These are phyloP conservation scores for Pleurotus sapidus DNA, from an alignment of 768 basidiomycete species.

Conservation along the genomic window DNA sequence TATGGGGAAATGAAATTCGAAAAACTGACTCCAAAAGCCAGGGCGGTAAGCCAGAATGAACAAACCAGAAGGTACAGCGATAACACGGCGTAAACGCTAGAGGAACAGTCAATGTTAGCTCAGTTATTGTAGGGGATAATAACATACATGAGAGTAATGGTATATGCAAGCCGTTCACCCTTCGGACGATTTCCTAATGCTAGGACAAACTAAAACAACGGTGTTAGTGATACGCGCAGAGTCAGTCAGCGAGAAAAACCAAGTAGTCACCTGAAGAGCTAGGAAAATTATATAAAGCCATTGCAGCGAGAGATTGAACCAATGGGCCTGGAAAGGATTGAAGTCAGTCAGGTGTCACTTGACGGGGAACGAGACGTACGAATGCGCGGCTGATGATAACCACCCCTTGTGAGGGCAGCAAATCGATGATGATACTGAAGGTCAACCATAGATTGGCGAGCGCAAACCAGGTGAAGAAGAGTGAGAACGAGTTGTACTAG, in stretches of 20 bases:
- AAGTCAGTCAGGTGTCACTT: background rate
- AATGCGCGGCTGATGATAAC: constrained; percentile 71
- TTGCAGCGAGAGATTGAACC: constrained; percentile 77
- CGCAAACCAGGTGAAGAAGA: constrained; percentile 92
- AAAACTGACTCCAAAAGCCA: constrained; percentile 65
- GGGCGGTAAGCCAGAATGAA: constrained; percentile 78
- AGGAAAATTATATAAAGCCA: constrained; percentile 87
- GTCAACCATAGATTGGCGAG: constrained; percentile 90
- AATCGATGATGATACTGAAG: constrained; percentile 90
- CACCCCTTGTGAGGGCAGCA: constrained; percentile 55
- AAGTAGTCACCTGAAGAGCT: constrained; percentile 48
- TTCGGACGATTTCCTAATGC: constrained; percentile 78
- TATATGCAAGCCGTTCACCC: constrained; percentile 47
- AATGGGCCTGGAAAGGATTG: constrained; percentile 60
- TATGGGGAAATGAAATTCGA: too few species aligned
- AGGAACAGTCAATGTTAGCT: background rate
- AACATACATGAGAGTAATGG: constrained; percentile 3
- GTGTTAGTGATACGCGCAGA: background rate
- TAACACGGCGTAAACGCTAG: constrained; percentile 37
- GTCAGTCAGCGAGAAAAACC: background rate
- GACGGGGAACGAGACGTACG: constrained; percentile 31
- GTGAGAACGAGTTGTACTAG: constrained; percentile 79
- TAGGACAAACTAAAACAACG: constrained; percentile 55
- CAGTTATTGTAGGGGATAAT: background rate
- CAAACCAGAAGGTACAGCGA: constrained; percentile 67